Evolutionary conservation across 371 early-diverging fungal species (phyloP).

Genomic region (Apophysomyces variabilis): DNA sequence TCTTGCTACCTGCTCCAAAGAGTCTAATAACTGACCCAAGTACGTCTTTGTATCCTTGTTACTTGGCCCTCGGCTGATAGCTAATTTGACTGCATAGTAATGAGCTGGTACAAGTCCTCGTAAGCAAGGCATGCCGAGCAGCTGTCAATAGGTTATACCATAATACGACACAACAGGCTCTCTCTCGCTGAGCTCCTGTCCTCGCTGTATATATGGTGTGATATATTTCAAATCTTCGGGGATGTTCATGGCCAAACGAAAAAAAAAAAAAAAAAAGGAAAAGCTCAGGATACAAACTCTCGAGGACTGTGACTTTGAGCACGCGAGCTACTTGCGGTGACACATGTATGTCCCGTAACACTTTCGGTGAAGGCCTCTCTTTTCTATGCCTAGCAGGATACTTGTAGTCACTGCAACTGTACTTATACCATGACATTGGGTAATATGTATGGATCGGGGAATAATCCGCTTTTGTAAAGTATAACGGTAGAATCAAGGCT

Average conservation of each 20-base stretch:
- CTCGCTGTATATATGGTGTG: slow-evolving; percentile 80
- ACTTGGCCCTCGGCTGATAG: slow-evolving; percentile 67
- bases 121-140: not conserved
- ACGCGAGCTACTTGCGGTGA: too few species aligned
- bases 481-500: too few species aligned
- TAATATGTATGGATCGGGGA: too few species aligned
- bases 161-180: slow-evolving; percentile 93
- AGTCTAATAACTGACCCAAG: slow-evolving; percentile 71
- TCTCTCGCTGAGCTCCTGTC: slow-evolving; percentile 70
- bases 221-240: slow-evolving; percentile 83
- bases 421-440: too few species aligned
- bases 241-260: slow-evolving; percentile 27
- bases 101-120: slow-evolving; percentile 58
- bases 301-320: too few species aligned
- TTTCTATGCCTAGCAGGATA: too few species aligned
- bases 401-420: too few species aligned
- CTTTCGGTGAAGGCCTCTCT: too few species aligned
- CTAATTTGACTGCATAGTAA: slow-evolving; percentile 88
- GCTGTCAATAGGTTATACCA: slow-evolving; percentile 55
- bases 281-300: not conserved
- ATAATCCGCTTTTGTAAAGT: too few species aligned
- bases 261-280: not conserved
- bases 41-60: slow-evolving; percentile 67
- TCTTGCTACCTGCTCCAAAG: slow-evolving; percentile 72
- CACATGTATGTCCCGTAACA: too few species aligned